Conservation (phyloP, 176 grass and related monocot species). For the Oropetium thomaeum region DNA sequence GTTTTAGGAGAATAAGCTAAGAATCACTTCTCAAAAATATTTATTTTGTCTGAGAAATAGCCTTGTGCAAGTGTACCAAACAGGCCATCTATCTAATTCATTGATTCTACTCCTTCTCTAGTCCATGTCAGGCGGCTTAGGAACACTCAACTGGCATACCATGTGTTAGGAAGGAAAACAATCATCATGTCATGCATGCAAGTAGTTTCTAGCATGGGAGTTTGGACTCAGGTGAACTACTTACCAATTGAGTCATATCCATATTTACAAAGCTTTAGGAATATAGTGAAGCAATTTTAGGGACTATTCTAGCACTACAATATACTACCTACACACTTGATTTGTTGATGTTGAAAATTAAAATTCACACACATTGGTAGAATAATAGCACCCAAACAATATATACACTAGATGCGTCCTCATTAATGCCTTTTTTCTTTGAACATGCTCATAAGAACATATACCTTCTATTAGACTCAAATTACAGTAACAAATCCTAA, state of each 20-base stretch:
- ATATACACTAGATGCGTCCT: background rate
- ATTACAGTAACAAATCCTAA: background rate
- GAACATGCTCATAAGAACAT: background rate
- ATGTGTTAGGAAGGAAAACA: background rate
- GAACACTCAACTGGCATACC: background rate
- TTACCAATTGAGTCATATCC: background rate
- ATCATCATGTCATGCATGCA: background rate
- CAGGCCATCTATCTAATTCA: background rate
- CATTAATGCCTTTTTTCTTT: background rate
- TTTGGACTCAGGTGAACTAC: background rate
- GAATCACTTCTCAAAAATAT: too few species aligned
- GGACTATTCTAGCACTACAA: background rate
- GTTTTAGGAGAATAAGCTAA: too few species aligned
- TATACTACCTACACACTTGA: background rate
- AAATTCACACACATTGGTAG: too few species aligned
- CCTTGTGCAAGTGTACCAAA: too few species aligned
- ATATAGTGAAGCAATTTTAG: background rate
- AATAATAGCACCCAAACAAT: background rate
- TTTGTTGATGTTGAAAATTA: too few species aligned
- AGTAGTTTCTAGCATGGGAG: background rate
- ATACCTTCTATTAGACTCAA: background rate
- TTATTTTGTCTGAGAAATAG: too few species aligned
- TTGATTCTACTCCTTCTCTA: background rate
- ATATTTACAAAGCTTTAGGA: background rate
- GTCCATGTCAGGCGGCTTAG: background rate